Percentiles rank a stretch among this genome's conserved stretches.
Conservation (phyloP, 2,329 filamentous ascomycete genomes). For the Aspergillus sp. region DNA sequence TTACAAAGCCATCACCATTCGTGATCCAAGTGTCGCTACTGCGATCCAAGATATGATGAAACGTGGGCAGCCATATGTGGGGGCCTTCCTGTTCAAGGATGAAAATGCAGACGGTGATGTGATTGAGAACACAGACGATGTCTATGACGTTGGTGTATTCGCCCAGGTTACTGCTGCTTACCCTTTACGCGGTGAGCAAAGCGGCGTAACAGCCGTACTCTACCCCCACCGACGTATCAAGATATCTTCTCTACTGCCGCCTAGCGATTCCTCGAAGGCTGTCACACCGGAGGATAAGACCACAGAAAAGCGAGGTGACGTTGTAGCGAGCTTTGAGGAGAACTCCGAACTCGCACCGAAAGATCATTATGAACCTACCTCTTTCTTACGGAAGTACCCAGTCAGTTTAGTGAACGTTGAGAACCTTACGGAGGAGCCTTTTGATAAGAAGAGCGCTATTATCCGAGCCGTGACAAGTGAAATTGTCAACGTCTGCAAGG, state of each 20-base stretch:
- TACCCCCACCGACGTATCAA: conserved; percentile 95
- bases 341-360: conserved; percentile 56
- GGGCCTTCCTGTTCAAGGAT: conserved; percentile 95
- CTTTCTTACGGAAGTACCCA: conserved; percentile 85
- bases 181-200: conserved; percentile 77
- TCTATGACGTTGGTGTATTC: conserved; percentile 95
- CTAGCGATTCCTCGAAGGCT: conserved; percentile 45
- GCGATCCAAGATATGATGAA: conserved; percentile 97
- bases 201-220: conserved; percentile 84
- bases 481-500: conserved; percentile 98
- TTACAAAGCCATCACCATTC: conserved; percentile 97
- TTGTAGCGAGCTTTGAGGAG: conserved; percentile 97
- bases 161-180: conserved; percentile 97
- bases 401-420: conserved; percentile 96
- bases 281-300: conserved; percentile 42
- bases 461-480: conserved; percentile 93
- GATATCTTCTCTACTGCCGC: conserved; percentile 78
- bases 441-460: conserved; percentile 84
- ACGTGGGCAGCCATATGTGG: conserved; percentile 93
- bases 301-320: conserved; percentile 79
- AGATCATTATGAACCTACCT: conserved; percentile 77
- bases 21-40: conserved; percentile 83
- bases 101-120: conserved; percentile 91
- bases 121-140: conserved; percentile 85
- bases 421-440: conserved; percentile 83